Evolutionary conservation across 2,329 filamentous ascomycete species (phyloP), one percentile per base, ranked within the genome.

Genomic region (Sporothrix sp.): DNA sequence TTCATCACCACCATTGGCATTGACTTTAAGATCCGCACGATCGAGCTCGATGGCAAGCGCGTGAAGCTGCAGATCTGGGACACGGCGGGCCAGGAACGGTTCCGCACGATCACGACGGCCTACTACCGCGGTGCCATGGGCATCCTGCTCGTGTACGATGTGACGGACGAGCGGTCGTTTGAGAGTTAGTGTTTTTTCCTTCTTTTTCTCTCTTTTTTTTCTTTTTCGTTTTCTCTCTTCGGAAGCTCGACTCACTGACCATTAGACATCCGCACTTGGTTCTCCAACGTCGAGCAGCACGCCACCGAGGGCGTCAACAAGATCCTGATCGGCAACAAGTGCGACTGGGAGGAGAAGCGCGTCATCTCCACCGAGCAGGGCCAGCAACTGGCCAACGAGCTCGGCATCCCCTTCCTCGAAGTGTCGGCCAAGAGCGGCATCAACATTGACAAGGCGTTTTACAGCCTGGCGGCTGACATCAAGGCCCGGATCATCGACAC

Each of bases 1-100:
- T 96, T 95, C 77, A 96, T 96, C 75, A 95, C 90, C 56, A 98
- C 93, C 57, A 98, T 98, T 71, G 93, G 93, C 61, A 97, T 98
- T 74, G 93, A 98, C 73, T 98, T 98, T 77, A 98, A 98, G 79
- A 98, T 98, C 67, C 82, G 93, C 60, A 98, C 93, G 58, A 98
- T 98, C 72, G 93, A 98, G 73, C 78, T 98, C 60, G 93, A 98
- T 71, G 91, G 91, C 67, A 98, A 98, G 81, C 81, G 91, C 57
- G 93, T 98, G 63, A 98, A 98, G 78, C 74, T 98, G 66, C 93
- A 98, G 75, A 98, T 98, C 71, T 98, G 93, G 93, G 93, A 98
- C 66, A 98, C 93, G 23, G 93, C 93, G 49, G 93, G 93, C 50
- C 93, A 98, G 71, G 93, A 98, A 73, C 85, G 93, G 56, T 98